Percentiles rank a stretch among this genome's conserved stretches.
phyloP scores from a whole-genome alignment of 1,284 basidiomycete species.

The Coniferiporia sulphurascens region DNA sequence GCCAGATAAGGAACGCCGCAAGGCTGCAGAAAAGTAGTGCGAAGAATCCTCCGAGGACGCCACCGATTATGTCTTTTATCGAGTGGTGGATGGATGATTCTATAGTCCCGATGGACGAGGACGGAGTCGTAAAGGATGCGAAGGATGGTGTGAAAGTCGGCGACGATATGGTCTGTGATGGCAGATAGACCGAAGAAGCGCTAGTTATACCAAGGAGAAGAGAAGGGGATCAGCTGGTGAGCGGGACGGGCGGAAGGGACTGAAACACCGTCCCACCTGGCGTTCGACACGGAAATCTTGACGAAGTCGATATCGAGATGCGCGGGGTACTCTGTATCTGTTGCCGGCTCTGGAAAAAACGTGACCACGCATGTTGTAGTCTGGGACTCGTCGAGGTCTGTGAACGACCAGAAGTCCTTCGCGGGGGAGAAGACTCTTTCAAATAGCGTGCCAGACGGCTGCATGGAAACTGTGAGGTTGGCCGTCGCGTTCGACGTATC shows the following conservation, averaged over 20 bases:
- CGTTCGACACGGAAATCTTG: slow-evolving; percentile 34
- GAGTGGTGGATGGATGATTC: slow-evolving; percentile 29
- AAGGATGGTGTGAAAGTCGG: slow-evolving; percentile 34
- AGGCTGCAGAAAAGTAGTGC: slow-evolving; percentile 34
- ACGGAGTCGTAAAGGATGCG: slow-evolving; percentile 16
- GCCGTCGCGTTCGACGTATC: slow-evolving; percentile 43
- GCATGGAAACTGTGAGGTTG: slow-evolving; percentile 43
- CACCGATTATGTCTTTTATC: slow-evolving; percentile 36
- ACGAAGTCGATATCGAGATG: slow-evolving; percentile 40
- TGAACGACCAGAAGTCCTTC: slow-evolving; percentile 30
- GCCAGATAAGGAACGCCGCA: slow-evolving; percentile 31
- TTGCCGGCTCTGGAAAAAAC: slow-evolving; percentile 29
- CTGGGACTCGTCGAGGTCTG: slow-evolving; percentile 34
- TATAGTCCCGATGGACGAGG: slow-evolving; percentile 20
- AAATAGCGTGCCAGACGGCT: slow-evolving; percentile 26
- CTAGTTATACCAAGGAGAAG: slow-evolving; percentile 22
- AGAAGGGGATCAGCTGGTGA: slow-evolving; percentile 7
- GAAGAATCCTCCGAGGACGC: slow-evolving; percentile 20
- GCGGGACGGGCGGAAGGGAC: not conserved
- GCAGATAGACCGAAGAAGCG: slow-evolving; percentile 36
- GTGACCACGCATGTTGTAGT: slow-evolving; percentile 41
- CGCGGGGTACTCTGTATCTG: slow-evolving; percentile 15
- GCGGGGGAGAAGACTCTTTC: slow-evolving; percentile 28
- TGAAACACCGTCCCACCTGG: slow-evolving; percentile 31
- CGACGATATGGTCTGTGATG: slow-evolving; percentile 36